Conservation (phyloP, 768 basidiomycete genomes). For the Nevesoporus exiguus region DNA sequence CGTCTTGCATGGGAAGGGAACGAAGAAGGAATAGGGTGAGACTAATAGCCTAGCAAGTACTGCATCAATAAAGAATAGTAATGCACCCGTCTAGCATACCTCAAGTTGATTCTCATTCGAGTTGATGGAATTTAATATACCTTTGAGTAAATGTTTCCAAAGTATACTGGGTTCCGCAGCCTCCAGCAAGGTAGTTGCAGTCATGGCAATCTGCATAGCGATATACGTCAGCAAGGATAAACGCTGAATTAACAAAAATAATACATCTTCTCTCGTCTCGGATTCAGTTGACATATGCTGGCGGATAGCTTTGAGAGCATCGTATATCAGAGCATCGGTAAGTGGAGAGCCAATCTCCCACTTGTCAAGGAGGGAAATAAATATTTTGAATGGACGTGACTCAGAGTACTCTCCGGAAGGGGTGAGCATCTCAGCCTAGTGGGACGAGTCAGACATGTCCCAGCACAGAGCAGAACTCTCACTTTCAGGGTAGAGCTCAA, state of each 20-base stretch:
- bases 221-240: background rate
- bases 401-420: conserved; percentile 72
- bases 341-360: conserved; percentile 90
- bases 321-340: conserved; percentile 74
- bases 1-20: conserved; percentile 76
- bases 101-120: conserved; percentile 43
- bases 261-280: conserved; percentile 61
- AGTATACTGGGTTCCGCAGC: conserved; percentile 85
- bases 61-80: conserved; percentile 3
- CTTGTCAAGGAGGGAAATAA: conserved; percentile 92
- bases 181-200: conserved; percentile 86
- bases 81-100: conserved; percentile 35
- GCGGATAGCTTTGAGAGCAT: conserved; percentile 74
- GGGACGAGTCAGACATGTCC: conserved; percentile 11
- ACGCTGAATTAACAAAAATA: conserved; percentile 14
- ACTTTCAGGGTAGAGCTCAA: conserved; percentile 70
- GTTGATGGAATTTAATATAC: conserved; percentile 53
- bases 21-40: conserved; percentile 71
- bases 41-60: conserved; percentile 49
- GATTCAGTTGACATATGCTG: conserved; percentile 47
- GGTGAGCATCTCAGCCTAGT: conserved; percentile 71
- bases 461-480: conserved; percentile 7
- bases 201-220: conserved; percentile 59
- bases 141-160: conserved; percentile 72
- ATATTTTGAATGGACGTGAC: conserved; percentile 91